Conservation (phyloP, 768 basidiomycete species). For the Scleroderma citrinum region DNA sequence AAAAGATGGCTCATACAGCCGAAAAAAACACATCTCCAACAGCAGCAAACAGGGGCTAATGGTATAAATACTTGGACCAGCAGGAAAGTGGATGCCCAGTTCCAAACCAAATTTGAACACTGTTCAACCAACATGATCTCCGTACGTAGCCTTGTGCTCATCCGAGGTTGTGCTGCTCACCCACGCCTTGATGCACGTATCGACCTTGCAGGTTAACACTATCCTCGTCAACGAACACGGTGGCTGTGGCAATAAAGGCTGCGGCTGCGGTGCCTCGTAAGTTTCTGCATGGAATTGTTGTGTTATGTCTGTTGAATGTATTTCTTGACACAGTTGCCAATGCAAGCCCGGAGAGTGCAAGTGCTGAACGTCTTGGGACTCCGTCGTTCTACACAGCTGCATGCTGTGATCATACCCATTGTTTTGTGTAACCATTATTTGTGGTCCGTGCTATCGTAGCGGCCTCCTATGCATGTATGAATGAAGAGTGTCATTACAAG, state of each 20-base stretch:
- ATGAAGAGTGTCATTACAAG: no score
- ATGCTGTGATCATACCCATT: not conserved
- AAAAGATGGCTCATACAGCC: not conserved
- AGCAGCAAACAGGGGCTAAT: not conserved
- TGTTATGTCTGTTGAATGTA: not conserved
- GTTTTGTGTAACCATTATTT: not conserved
- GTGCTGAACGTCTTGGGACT: conserved; percentile 5
- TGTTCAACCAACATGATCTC: not conserved
- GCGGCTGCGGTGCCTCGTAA: not conserved
- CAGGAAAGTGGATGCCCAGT: not conserved
- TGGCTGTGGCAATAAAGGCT: not conserved
- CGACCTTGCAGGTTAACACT: not conserved
- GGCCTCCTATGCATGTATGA: no score
- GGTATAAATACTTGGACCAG: not conserved
- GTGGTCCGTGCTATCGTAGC: no score
- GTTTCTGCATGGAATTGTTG: not conserved
- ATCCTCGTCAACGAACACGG: not conserved
- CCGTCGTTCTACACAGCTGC: no score
- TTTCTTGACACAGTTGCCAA: not conserved
- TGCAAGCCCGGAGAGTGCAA: not conserved
- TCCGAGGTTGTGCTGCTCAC: not conserved
- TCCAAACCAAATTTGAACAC: not conserved
- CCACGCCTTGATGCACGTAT: no score
- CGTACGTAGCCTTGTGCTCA: not conserved
- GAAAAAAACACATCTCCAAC: not conserved